These are phyloP conservation scores for Fusarium cicatricum DNA, from an alignment of 2,329 filamentous ascomycete genomes.

Conservation along the genomic window DNA sequence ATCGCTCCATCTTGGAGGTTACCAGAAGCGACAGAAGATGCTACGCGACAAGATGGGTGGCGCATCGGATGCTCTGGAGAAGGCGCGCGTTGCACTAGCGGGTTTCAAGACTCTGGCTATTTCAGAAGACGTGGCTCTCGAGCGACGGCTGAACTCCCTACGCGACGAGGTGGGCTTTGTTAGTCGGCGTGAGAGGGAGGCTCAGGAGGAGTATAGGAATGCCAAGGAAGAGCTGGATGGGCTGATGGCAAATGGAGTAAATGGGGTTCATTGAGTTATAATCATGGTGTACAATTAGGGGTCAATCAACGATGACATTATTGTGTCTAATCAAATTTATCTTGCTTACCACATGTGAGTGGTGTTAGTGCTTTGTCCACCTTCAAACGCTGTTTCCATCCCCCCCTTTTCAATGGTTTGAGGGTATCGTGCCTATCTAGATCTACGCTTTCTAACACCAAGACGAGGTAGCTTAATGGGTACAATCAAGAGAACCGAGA, in stretches of 20 bases:
- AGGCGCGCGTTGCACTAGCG: constrained; percentile 75
- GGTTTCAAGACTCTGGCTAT: constrained; percentile 79
- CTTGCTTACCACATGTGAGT: constrained; percentile 9
- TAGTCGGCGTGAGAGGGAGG: constrained; percentile 83
- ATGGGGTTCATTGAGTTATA: constrained; percentile 50
- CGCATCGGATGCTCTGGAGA: constrained; percentile 76
- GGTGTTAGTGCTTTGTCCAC: constrained; percentile 6
- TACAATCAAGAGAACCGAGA: constrained; percentile 57
- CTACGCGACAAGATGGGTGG: constrained; percentile 82
- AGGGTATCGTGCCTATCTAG: not conserved
- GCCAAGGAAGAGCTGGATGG: constrained; percentile 79
- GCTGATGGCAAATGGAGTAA: constrained; percentile 53
- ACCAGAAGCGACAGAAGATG: constrained; percentile 84
- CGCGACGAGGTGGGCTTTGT: constrained; percentile 86
- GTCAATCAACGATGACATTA: constrained; percentile 26
- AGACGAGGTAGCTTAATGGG: constrained; percentile 64
- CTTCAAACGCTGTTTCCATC: not conserved
- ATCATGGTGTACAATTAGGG: constrained; percentile 36
- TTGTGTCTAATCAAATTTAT: constrained; percentile 30
- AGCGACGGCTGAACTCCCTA: constrained; percentile 74
- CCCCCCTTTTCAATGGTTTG: constrained; percentile 2
- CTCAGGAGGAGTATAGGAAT: constrained; percentile 83
- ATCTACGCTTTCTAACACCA: constrained; percentile 49
- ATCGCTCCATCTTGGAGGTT: constrained; percentile 85
- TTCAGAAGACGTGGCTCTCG: constrained; percentile 80